Percentiles rank a stretch among this genome's conserved stretches.
phyloP scores from a whole-genome alignment of 2,329 filamentous ascomycete species.

The Pseudohalonectria lignicola region DNA sequence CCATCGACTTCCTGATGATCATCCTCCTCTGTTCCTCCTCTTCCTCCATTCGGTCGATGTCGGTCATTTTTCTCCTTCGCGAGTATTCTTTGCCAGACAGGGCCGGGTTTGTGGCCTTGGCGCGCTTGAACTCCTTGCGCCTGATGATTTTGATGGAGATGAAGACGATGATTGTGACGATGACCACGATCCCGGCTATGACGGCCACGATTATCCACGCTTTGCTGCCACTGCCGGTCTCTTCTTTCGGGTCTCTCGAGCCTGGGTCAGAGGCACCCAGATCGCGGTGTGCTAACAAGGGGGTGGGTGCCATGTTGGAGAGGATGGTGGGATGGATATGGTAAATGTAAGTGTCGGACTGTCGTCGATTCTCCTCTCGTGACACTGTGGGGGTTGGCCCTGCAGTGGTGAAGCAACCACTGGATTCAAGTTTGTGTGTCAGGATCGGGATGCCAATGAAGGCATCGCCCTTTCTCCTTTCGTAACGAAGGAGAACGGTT shows the following conservation, averaged over 20 bases:
- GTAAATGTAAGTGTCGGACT: too few species aligned
- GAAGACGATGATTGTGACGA: conserved; percentile 13
- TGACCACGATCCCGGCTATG: conserved; percentile 14
- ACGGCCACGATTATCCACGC: not conserved
- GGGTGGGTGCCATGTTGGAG: too few species aligned
- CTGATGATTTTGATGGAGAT: conserved; percentile 10
- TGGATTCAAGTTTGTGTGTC: too few species aligned
- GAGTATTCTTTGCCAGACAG: conserved; percentile 11
- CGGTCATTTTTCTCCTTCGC: conserved; percentile 15
- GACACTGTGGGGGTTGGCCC: too few species aligned
- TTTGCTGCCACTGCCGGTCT: not conserved
- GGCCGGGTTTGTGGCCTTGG: conserved; percentile 13
- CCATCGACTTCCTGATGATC: conserved; percentile 33
- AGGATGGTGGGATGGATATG: too few species aligned
- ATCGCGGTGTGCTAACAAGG: not conserved
- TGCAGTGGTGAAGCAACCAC: too few species aligned
- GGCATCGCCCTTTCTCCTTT: too few species aligned
- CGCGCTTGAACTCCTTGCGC: conserved; percentile 13
- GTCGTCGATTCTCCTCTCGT: too few species aligned
- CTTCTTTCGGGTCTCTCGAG: not conserved
- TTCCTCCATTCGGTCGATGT: conserved; percentile 13
- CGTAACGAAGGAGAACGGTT: too few species aligned
- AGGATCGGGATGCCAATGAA: too few species aligned
- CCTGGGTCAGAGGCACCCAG: not conserved
- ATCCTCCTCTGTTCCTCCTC: conserved; percentile 24